Percentiles rank a stretch among this genome's conserved stretches.
These are phyloP conservation scores for Penicillium herquei DNA, from an alignment of 495 filamentous ascomycete genomes.

Conservation along the genomic window DNA sequence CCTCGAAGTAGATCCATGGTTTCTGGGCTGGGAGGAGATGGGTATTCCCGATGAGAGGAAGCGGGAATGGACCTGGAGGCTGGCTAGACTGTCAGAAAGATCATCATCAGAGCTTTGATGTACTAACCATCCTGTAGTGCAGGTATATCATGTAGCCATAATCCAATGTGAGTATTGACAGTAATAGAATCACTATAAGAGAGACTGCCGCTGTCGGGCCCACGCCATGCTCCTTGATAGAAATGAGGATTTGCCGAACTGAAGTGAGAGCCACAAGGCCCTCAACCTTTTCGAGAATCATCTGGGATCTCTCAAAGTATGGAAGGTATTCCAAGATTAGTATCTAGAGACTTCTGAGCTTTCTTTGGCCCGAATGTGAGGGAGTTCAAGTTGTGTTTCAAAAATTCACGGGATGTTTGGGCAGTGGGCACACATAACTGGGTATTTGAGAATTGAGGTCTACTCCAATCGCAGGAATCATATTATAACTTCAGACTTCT, in stretches of 20 bases:
- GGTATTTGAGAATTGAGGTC: background rate
- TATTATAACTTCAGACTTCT: background rate
- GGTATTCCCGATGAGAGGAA: constrained; percentile 52
- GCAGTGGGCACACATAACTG: background rate
- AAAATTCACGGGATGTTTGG: background rate
- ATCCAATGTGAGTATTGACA: constrained; percentile 3
- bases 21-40: constrained; percentile 57
- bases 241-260: background rate
- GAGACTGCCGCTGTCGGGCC: background rate
- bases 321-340: background rate
- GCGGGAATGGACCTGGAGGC: constrained; percentile 53
- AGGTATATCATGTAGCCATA: constrained; percentile 17
- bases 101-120: background rate
- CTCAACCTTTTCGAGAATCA: constrained; percentile 11
- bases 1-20: constrained; percentile 64
- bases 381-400: too few species aligned
- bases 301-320: background rate
- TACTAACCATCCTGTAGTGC: constrained; percentile 13
- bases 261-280: constrained; percentile 10
- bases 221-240: background rate
- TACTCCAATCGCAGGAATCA: background rate
- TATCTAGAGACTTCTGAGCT: too few species aligned
- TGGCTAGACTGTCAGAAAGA: background rate
- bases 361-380: too few species aligned
- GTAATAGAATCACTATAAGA: background rate